Conservation (phyloP, 306 rosid species). For the Potentilla sterilis region DNA sequence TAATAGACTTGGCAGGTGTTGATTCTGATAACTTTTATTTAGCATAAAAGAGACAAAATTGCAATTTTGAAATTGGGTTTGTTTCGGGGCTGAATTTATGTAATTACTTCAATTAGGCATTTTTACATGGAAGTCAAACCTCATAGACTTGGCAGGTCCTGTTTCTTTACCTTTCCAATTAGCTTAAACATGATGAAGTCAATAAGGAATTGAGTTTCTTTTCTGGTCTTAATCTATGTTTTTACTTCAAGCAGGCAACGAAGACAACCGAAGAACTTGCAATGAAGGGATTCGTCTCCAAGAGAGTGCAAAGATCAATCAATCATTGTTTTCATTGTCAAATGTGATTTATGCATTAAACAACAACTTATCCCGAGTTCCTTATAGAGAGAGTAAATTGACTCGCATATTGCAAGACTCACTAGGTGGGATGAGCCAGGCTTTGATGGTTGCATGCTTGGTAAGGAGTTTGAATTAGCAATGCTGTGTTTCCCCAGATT, state of each 20-base stretch:
- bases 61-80: conserved; percentile 5
- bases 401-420: conserved; percentile 94
- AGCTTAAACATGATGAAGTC: background rate
- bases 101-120: conserved; percentile 47
- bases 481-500: background rate
- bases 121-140: conserved; percentile 74
- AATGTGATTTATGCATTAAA: conserved; percentile 92
- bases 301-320: conserved; percentile 96
- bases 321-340: conserved; percentile 83
- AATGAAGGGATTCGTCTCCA: conserved; percentile 90
- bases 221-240: background rate
- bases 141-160: conserved; percentile 85
- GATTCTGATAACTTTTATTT: conserved; percentile 8
- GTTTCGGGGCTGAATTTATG: background rate
- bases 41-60: background rate
- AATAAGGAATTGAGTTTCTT: background rate
- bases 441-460: conserved; percentile 94
- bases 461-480: conserved; percentile 36
- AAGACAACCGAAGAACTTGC: conserved; percentile 87
- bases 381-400: conserved; percentile 91
- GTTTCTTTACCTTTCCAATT: conserved; percentile 9
- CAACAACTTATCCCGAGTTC: conserved; percentile 65
- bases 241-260: conserved; percentile 63
- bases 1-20: conserved; percentile 91
- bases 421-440: conserved; percentile 78